Evolutionary conservation across 2,329 filamentous ascomycete species (phyloP), one percentile per base, ranked within the genome.

Genomic region (Fusarium musae): DNA sequence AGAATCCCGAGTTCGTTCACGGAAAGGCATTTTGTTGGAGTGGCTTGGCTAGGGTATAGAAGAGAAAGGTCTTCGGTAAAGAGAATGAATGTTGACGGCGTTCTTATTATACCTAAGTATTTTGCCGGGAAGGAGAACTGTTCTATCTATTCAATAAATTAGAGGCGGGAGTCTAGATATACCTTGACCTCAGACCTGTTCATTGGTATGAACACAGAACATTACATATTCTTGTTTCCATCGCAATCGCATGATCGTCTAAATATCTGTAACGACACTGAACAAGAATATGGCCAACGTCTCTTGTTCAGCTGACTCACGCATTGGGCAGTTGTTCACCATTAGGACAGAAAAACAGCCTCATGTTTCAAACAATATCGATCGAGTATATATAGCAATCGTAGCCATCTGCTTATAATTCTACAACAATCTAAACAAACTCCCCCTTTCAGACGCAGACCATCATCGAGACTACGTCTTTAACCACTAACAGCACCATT

Each of bases 271-370:
- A n/a, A 30, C 10, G 26, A 9, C 36, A 13, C 15, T n/a, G 36
- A 63, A 72, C 66, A 71, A 69, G 39, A 54, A 19, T n/a, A 13
- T 42, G 36, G 23, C 30, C 42, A 61, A 57, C 36, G 37, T 28
- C 59, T 63, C 19, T 69, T 75, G 57, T 74, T 60, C 61, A 34
- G n/a, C 19, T 54, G n/a, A 34, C 21, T 28, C n/a, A 30, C 5
- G 11, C 26, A 16, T 46, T 54, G 13, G 34, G 6, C 17, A 36
- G 28, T 32, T 60, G 30, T 43, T 40, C 28, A 42, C 17, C 15
- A 39, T 19, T 39, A 32, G 36, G 32, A 19, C 21, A 49, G 40
- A 59, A 57, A 34, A 28, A 32, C 44, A 36, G 30, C 6, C 49
- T 49, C 10, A 30, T 28, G 28, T 23, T 36, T n/a, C 21, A 19